Evolutionary conservation across 1,139 yeast species (phyloP), one percentile per base, ranked within the genome.

Genomic region (Sugiyamaella neomexicana): DNA sequence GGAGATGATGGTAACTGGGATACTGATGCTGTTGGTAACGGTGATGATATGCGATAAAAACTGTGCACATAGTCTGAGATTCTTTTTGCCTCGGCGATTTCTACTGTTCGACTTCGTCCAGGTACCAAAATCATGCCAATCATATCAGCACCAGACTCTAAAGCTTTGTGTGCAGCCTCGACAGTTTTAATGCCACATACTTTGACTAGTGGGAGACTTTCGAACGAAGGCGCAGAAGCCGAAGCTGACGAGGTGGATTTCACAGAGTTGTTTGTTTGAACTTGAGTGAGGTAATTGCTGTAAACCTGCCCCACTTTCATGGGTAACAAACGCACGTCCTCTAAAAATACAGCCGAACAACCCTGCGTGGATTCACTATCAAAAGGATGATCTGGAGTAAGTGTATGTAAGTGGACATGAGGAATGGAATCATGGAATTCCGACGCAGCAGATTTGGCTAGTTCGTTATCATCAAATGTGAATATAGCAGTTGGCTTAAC

Each of bases 71-170:
- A 61, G 2, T 59, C 55, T 0, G 86, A 74, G 5, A 93, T 85
- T 34, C 71, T 67, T 49, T 65, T 66, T 0, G 96, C 97, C 2
- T 72, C 75, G 0, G 69, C 76, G 0, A 69, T 65, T 13, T 80
- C 79, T 1, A 89, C 79, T 0, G 97, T 88, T 51, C 99, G 78
- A 38, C 80, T 78, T 56, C 96, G 75, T 34, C 80, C 80, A 0
- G 98, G 98, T 1, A 89, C 98, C 65, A 93, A 68, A 41, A 93
- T 93, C 67, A 89, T 81, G 1, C 99, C 99, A 5, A 93, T 65
- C 52, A 89, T 70, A 61, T 86, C 81, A 0, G 97, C 91, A 0
- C 95, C 95, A 12, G 75, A 63, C 0, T 78, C 80, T 0, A 89
- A 72, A 0, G 97, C 97, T 2, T 66, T 68, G 34, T 71, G 60